phyloP scores from a whole-genome alignment of 306 rosid species.

The Fragaria iinumae region DNA sequence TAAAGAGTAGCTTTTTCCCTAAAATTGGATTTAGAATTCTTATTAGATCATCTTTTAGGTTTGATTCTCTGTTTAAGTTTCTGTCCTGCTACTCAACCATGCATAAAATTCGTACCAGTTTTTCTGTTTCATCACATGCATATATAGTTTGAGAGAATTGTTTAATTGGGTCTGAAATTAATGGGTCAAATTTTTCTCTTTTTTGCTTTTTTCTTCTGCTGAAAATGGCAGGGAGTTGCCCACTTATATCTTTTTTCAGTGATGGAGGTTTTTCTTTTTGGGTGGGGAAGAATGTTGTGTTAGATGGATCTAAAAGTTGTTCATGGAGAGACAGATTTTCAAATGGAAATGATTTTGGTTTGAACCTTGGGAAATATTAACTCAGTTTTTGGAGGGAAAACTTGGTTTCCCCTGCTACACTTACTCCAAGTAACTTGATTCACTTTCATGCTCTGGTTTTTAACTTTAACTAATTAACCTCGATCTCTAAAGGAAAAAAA shows the following conservation, averaged over 20 bases:
- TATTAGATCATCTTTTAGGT: conserved; percentile 8
- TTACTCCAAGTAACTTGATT: conserved; percentile 20
- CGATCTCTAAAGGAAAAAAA: background rate
- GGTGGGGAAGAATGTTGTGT: conserved; percentile 29
- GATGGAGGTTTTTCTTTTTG: conserved; percentile 20
- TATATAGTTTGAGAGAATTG: conserved; percentile 2
- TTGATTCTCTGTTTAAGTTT: background rate
- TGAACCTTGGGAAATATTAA: conserved; percentile 34
- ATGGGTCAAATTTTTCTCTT: background rate
- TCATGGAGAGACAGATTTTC: conserved; percentile 65
- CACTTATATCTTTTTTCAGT: conserved; percentile 3
- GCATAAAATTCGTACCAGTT: background rate
- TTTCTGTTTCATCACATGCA: conserved; percentile 9
- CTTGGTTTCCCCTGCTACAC: background rate
- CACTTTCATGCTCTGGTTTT: conserved; percentile 19
- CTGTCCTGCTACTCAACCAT: conserved; percentile 4
- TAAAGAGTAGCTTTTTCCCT: conserved; percentile 34
- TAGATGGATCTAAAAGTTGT: conserved; percentile 31
- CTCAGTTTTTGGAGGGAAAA: conserved; percentile 44
- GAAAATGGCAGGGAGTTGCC: conserved; percentile 30
- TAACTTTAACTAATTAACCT: conserved; percentile 32
- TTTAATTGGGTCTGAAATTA: background rate
- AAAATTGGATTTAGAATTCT: conserved; percentile 25
- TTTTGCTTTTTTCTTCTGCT: conserved; percentile 9
- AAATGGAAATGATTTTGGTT: conserved; percentile 63